A percentile compares a stretch with the other conserved stretches of the same genome.
phyloP scores from a whole-genome alignment of 73 alveolate species.

The Tetrahymena thermophila region DNA sequence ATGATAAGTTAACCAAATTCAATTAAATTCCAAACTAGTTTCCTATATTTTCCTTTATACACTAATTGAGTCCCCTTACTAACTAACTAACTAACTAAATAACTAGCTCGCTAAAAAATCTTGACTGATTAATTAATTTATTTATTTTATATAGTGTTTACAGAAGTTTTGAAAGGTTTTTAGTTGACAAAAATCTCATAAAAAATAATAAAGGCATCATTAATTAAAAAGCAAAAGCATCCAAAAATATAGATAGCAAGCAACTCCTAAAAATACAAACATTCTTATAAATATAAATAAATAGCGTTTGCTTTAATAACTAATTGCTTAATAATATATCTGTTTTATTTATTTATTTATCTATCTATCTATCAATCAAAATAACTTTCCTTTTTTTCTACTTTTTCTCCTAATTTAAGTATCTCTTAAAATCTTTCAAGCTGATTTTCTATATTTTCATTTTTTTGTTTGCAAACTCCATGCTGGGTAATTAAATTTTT shows the following conservation, averaged over 20 bases:
- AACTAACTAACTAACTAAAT: too few species aligned
- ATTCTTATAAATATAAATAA: background rate
- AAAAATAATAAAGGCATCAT: background rate
- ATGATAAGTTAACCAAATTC: background rate
- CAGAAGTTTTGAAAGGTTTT: background rate
- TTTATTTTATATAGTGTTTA: background rate
- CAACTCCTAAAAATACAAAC: background rate
- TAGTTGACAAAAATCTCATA: background rate
- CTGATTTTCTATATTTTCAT: background rate
- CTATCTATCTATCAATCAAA: background rate
- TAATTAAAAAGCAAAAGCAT: too few species aligned
- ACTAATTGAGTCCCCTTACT: background rate
- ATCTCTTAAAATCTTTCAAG: background rate
- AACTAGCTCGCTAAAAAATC: background rate
- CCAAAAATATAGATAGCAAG: background rate
- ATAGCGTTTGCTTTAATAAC: background rate
- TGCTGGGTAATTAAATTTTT: background rate
- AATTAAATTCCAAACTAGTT: background rate
- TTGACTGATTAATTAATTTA: too few species aligned
- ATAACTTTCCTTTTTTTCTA: background rate
- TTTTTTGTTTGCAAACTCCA: background rate
- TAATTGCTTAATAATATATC: background rate
- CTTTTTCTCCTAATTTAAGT: background rate
- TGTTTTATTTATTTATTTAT: too few species aligned
- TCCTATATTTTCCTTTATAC: background rate